Conservation (phyloP, 805 yeast species). For the Wickerhamiella bombiphila region DNA sequence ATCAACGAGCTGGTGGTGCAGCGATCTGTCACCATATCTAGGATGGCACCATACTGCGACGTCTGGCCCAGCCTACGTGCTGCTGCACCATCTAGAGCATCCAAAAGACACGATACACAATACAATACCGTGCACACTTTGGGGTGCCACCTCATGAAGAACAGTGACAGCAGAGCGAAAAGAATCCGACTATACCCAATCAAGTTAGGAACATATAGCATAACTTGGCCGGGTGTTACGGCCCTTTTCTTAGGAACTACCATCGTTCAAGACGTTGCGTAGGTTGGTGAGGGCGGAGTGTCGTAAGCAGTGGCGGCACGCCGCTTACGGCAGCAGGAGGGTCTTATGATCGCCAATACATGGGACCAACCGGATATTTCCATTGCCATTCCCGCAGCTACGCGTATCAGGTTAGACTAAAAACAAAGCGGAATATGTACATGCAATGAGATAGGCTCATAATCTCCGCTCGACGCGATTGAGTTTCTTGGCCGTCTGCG, state of each 20-base stretch:
- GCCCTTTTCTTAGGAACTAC: not conserved
- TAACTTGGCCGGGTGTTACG: slow-evolving; percentile 32
- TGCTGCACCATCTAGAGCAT: slow-evolving; percentile 92
- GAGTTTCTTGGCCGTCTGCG: slow-evolving; percentile 74
- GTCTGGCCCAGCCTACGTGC: slow-evolving; percentile 84
- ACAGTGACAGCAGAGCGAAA: slow-evolving; percentile 66
- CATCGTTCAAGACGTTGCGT: not conserved
- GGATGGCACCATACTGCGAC: slow-evolving; percentile 85
- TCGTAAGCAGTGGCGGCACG: too few species aligned
- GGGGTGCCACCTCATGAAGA: slow-evolving; percentile 76
- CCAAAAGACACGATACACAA: slow-evolving; percentile 78
- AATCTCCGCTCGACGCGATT: slow-evolving; percentile 49
- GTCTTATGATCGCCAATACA: too few species aligned
- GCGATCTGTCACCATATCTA: slow-evolving; percentile 98
- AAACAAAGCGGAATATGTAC: too few species aligned
- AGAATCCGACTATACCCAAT: slow-evolving; percentile 80
- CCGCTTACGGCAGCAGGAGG: too few species aligned
- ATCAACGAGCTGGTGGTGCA: slow-evolving; percentile 92
- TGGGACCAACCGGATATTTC: too few species aligned
- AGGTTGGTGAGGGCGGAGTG: too few species aligned
- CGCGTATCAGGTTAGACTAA: too few species aligned
- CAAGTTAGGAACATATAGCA: slow-evolving; percentile 74
- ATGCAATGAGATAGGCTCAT: too few species aligned
- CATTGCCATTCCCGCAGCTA: too few species aligned
- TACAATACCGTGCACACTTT: slow-evolving; percentile 60